phyloP scores from a whole-genome alignment of 2,329 filamentous ascomycete species.

The Sordariomycetes sp. region DNA sequence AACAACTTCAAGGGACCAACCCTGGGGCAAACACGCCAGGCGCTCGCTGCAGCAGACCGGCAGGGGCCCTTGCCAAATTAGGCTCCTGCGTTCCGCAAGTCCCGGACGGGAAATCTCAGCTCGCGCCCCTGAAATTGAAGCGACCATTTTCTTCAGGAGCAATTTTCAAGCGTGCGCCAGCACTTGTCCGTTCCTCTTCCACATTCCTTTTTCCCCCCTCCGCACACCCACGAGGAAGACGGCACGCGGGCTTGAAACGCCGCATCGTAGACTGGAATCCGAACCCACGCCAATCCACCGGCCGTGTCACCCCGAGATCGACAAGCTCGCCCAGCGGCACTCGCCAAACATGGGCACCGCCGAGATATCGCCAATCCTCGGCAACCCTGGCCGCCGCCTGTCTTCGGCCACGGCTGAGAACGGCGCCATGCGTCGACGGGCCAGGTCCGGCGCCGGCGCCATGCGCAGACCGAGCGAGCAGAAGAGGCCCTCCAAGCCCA shows the following conservation, averaged over 20 bases:
- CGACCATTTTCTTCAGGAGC: neutral
- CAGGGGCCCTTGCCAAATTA: neutral
- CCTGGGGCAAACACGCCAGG: neutral
- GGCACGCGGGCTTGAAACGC: neutral
- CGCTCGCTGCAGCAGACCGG: neutral
- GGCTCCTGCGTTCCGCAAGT: neutral
- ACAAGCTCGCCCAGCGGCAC: conserved; percentile 95
- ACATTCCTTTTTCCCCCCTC: neutral
- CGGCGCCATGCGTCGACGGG: conserved; percentile 83
- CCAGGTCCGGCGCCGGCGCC: conserved; percentile 97
- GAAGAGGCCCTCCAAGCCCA: conserved; percentile 95
- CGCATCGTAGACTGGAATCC: neutral
- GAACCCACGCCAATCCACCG: neutral
- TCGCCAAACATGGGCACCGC: conserved; percentile 97
- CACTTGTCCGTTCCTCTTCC: neutral
- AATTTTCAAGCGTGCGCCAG: too few species aligned
- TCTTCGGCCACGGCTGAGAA: conserved; percentile 65
- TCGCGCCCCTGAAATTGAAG: neutral
- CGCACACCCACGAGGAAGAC: neutral
- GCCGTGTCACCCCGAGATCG: conserved; percentile 31
- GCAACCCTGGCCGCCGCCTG: conserved; percentile 98
- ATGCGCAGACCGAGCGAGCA: conserved; percentile 72
- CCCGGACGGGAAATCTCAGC: neutral
- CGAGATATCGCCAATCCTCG: conserved; percentile 98
- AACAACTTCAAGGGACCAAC: too few species aligned